Conservation (phyloP, 495 filamentous ascomycete genomes). For the Penicillium malachiteum region DNA sequence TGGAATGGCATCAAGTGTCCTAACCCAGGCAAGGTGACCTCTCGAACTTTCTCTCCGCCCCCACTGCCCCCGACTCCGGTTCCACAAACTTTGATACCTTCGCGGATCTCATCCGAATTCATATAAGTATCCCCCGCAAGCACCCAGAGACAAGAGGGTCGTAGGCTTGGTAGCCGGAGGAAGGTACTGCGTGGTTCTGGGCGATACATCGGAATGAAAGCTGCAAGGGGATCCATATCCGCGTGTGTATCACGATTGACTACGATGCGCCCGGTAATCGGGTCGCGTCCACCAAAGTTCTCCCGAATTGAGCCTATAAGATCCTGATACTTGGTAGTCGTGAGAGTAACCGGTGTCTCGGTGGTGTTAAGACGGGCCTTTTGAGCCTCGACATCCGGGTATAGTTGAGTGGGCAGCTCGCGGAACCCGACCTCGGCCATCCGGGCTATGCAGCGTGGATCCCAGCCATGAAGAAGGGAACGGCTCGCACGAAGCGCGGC, state of each 20-base stretch:
- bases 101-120: neutral
- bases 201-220: conserved; percentile 2
- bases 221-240: conserved; percentile 1
- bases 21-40: neutral
- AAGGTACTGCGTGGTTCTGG: neutral
- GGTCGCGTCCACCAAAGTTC: neutral
- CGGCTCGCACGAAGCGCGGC: neutral
- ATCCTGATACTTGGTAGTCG: neutral
- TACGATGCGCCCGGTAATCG: neutral
- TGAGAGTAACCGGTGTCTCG: neutral
- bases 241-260: neutral
- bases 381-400: conserved; percentile 1
- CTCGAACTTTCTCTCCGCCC: neutral
- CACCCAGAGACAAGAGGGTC: conserved; percentile 1
- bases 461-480: neutral
- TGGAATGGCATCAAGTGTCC: conserved; percentile 2
- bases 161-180: neutral
- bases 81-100: neutral
- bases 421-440: neutral
- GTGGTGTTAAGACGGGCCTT: neutral
- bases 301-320: neutral
- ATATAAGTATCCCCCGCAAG: neutral
- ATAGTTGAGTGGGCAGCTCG: neutral
- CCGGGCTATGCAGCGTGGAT: neutral
- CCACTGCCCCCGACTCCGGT: conserved; percentile 1